Evolutionary conservation across 176 grass and related monocot genomes (phyloP), one percentile per base, ranked within the genome.

Genomic region (Carex pumila): DNA sequence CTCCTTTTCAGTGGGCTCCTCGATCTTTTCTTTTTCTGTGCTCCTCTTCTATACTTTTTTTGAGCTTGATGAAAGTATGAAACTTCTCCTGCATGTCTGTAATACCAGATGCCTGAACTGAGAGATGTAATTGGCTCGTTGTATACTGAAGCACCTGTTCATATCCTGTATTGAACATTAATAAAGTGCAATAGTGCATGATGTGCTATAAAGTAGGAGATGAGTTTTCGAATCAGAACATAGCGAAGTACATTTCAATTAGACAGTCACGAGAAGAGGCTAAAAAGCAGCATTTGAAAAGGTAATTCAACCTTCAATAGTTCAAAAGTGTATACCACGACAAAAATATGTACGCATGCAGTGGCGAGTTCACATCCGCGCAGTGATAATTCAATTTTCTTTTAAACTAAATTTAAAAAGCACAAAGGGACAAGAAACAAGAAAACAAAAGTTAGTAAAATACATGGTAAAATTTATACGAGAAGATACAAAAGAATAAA

Each of bases 201-300:
- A 75, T 75, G 72, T 76, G 49, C 49, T 76, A 76, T 76, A 76
- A 76, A 76, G 72, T 10, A 55, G 21, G 9, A 14, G 72, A 31
- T 55, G 49, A 76, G 72, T 76, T 55, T 55, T 76, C 72, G 72
- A 54, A 76, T 76, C 72, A 76, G 72, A 55, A 55, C 72, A 25
- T 56, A 21, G 55, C 72, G 2, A 76, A 49, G 72, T 31, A 31
- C 49, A 19, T 3, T 52, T 76, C 22, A 54, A 32, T 76, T 76
- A 3, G 49, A 76, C 22, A 30, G 47, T 17, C 71, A 25, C 49
- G 72, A 76, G 72, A 68, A 68, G 32, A 10, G 54, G 18, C 1
- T 50, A 14, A 47, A 75, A 75, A 71, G 36, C 17, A 53, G 21
- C 12, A 74, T 37, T 52, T 66, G 29, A 4, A 66, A 34, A 66